phyloP scores from a whole-genome alignment of 306 rosid species.

The Cucurbita moschata region DNA sequence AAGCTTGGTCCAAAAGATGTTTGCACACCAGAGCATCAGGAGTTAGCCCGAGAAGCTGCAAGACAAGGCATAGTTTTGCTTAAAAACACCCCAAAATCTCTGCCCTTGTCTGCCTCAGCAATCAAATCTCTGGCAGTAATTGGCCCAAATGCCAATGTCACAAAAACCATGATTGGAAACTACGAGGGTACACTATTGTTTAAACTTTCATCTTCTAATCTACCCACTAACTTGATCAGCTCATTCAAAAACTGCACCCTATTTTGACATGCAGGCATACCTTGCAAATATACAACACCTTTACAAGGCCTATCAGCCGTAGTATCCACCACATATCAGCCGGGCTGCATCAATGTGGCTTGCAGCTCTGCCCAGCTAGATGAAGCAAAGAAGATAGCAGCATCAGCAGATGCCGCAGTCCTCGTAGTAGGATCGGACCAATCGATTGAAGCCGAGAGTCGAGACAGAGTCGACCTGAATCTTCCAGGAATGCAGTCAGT shows the following conservation, averaged over 20 bases:
- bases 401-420: slow-evolving; percentile 83
- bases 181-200: slow-evolving; percentile 47
- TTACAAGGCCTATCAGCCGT: slow-evolving; percentile 66
- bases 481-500: slow-evolving; percentile 88
- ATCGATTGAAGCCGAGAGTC: slow-evolving; percentile 78
- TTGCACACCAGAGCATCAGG: slow-evolving; percentile 57
- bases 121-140: slow-evolving; percentile 77
- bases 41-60: slow-evolving; percentile 78
- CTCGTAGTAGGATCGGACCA: slow-evolving; percentile 63
- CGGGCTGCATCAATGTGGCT: slow-evolving; percentile 67
- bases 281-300: slow-evolving; percentile 71
- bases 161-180: slow-evolving; percentile 79
- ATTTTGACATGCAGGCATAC: slow-evolving; percentile 40
- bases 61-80: slow-evolving; percentile 95
- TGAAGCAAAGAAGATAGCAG: slow-evolving; percentile 56
- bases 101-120: slow-evolving; percentile 57
- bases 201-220: not conserved
- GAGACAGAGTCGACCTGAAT: slow-evolving; percentile 49
- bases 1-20: slow-evolving; percentile 89
- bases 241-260: not conserved
- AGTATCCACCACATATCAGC: slow-evolving; percentile 46
- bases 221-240: not conserved
- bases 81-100: slow-evolving; percentile 43
- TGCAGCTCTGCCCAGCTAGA: slow-evolving; percentile 47
- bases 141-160: slow-evolving; percentile 91